These are phyloP conservation scores for Sherardia arvensis DNA, from an alignment of 257 asterid species.

Conservation along the genomic window DNA sequence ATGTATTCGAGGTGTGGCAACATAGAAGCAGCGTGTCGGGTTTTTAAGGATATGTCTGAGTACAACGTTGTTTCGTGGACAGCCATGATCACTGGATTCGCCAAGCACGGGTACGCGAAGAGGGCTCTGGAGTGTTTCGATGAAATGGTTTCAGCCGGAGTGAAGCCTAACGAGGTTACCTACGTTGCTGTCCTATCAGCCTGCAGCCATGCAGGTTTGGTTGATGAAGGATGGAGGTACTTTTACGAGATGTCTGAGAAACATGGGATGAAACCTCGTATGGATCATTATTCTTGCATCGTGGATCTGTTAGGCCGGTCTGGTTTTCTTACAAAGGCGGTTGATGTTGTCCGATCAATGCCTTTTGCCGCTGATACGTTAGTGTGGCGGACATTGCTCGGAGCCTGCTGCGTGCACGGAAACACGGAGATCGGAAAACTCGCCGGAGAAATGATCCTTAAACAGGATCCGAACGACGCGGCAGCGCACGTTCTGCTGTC, in stretches of 20 bases:
- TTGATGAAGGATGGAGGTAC: slow-evolving; percentile 60
- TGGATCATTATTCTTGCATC: slow-evolving; percentile 93
- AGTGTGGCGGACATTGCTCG: slow-evolving; percentile 88
- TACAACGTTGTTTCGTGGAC: slow-evolving; percentile 79
- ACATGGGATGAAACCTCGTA: slow-evolving; percentile 58
- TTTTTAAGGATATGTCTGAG: slow-evolving; percentile 43
- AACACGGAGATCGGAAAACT: slow-evolving; percentile 50
- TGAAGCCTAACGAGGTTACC: slow-evolving; percentile 83
- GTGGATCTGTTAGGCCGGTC: slow-evolving; percentile 78
- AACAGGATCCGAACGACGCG: slow-evolving; percentile 63
- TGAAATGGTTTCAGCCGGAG: slow-evolving; percentile 47
- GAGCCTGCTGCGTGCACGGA: slow-evolving; percentile 70
- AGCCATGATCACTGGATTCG: slow-evolving; percentile 76
- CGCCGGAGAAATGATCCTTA: slow-evolving; percentile 65
- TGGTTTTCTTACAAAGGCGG: slow-evolving; percentile 50
- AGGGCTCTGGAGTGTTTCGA: slow-evolving; percentile 48
- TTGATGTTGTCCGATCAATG: slow-evolving; percentile 47
- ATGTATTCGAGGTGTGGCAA: slow-evolving; percentile 89
- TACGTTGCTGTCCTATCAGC: slow-evolving; percentile 78
- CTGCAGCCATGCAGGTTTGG: slow-evolving; percentile 81
- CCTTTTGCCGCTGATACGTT: slow-evolving; percentile 61
- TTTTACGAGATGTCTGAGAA: slow-evolving; percentile 46
- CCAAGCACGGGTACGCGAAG: slow-evolving; percentile 74
- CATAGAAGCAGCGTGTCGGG: slow-evolving; percentile 64
- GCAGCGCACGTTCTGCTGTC: slow-evolving; percentile 70